phyloP scores from a whole-genome alignment of 345 rosid genomes.

The Syzygium aromaticum region DNA sequence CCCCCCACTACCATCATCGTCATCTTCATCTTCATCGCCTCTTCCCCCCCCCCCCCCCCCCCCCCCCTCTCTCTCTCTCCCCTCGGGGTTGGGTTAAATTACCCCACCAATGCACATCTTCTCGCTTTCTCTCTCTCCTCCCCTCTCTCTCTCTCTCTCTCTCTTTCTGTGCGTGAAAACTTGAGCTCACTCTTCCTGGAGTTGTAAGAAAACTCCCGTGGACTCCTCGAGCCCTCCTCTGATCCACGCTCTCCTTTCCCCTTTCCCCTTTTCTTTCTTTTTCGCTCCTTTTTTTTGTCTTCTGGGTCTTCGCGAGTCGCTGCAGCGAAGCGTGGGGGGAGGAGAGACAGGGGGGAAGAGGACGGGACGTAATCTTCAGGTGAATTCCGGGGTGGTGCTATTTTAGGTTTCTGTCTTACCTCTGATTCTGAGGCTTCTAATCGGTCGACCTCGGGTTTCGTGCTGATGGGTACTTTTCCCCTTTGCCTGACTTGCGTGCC shows the following conservation, averaged over 20 bases:
- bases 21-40: background rate
- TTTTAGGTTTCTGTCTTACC: background rate
- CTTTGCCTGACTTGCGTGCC: background rate
- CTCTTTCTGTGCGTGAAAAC: conserved; percentile 4
- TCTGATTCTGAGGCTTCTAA: background rate
- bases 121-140: background rate
- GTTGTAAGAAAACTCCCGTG: conserved; percentile 1
- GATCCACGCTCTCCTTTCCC: background rate
- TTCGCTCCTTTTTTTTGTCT: background rate
- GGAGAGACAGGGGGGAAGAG: background rate
- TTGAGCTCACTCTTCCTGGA: conserved; percentile 14
- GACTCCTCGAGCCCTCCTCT: background rate
- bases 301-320: background rate
- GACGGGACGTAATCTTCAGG: background rate
- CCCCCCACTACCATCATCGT: background rate
- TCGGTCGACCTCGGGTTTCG: background rate
- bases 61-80: background rate
- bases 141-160: background rate
- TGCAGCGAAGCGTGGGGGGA: background rate
- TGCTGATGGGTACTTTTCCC: background rate
- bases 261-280: background rate
- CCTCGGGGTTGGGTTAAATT: background rate
- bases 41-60: too few relatives aligned
- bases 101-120: background rate
- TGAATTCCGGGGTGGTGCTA: background rate